These are phyloP conservation scores for Venturiaceae sp. DNA, from an alignment of 2,329 filamentous ascomycete species.

Conservation along the genomic window DNA sequence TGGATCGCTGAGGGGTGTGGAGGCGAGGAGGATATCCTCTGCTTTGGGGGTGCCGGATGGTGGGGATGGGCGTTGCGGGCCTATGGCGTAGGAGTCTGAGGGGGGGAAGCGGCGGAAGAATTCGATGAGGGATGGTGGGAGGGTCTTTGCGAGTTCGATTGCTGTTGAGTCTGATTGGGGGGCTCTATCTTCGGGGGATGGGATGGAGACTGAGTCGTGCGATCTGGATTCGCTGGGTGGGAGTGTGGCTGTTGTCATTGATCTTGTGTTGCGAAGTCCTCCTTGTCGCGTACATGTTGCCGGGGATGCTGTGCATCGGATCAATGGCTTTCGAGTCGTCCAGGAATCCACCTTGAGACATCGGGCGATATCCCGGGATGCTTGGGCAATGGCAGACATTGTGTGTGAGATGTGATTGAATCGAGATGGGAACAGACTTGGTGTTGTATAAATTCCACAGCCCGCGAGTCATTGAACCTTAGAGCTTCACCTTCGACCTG, in stretches of 20 bases:
- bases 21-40: conserved; percentile 16
- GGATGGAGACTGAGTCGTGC: neutral
- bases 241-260: neutral
- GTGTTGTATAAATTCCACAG: too few relatives aligned
- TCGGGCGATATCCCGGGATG: neutral
- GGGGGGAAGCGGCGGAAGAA: conserved; percentile 92
- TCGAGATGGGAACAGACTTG: neutral
- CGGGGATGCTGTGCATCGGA: neutral
- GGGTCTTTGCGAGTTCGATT: conserved; percentile 51
- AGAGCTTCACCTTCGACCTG: neutral
- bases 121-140: conserved; percentile 68
- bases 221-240: conserved; percentile 13
- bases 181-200: neutral
- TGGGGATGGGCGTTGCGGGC: conserved; percentile 33
- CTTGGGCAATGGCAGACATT: neutral
- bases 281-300: neutral
- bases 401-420: neutral
- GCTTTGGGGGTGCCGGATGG: conserved; percentile 14
- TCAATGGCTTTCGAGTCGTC: neutral
- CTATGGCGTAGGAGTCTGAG: conserved; percentile 27
- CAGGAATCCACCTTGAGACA: neutral
- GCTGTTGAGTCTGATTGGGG: conserved; percentile 19
- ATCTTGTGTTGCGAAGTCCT: neutral
- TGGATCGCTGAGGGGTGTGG: conserved; percentile 13
- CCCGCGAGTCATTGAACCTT: neutral